phyloP scores from a whole-genome alignment of 768 basidiomycete genomes.

The Solioccasus polychromus region DNA sequence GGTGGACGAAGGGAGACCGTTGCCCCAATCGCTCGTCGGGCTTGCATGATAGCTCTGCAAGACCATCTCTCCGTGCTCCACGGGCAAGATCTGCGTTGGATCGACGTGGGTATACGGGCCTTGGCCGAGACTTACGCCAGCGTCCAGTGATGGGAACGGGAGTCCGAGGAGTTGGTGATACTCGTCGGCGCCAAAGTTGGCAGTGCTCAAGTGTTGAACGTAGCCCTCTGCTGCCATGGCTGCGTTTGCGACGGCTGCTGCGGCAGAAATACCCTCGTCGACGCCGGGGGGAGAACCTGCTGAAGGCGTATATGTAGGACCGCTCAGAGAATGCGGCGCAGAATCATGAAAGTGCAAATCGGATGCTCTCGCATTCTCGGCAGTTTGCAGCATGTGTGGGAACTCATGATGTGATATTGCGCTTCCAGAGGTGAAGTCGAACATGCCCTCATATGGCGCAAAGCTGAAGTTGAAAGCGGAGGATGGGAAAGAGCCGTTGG shows the following conservation, averaged over 20 bases:
- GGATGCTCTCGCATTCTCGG: slow-evolving; percentile 27
- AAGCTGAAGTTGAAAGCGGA: slow-evolving; percentile 72
- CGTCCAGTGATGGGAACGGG: slow-evolving; percentile 56
- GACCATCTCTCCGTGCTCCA: slow-evolving; percentile 39
- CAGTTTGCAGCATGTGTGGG: slow-evolving; percentile 31
- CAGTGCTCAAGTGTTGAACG: slow-evolving; percentile 55
- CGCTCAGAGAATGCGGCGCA: slow-evolving; percentile 28
- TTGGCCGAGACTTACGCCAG: slow-evolving; percentile 37
- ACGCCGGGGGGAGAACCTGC: slow-evolving; percentile 29
- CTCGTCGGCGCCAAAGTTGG: slow-evolving; percentile 59
- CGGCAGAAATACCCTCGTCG: slow-evolving; percentile 59
- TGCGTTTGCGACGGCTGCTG: slow-evolving; percentile 62
- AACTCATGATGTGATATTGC: slow-evolving; percentile 37
- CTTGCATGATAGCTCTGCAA: slow-evolving; percentile 63
- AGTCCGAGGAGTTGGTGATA: slow-evolving; percentile 64
- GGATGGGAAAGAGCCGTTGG: slow-evolving; percentile 57
- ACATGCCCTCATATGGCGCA: slow-evolving; percentile 62
- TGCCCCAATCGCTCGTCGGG: slow-evolving; percentile 83
- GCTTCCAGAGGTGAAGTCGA: slow-evolving; percentile 44
- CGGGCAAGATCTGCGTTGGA: slow-evolving; percentile 80
- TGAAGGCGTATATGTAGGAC: slow-evolving; percentile 35
- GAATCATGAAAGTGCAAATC: slow-evolving; percentile 33
- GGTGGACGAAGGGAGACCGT: slow-evolving; percentile 64
- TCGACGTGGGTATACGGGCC: slow-evolving; percentile 79
- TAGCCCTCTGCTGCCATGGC: slow-evolving; percentile 74